phyloP scores from a whole-genome alignment of 164 flowering plant species.

The Stephania yunnanensis region DNA sequence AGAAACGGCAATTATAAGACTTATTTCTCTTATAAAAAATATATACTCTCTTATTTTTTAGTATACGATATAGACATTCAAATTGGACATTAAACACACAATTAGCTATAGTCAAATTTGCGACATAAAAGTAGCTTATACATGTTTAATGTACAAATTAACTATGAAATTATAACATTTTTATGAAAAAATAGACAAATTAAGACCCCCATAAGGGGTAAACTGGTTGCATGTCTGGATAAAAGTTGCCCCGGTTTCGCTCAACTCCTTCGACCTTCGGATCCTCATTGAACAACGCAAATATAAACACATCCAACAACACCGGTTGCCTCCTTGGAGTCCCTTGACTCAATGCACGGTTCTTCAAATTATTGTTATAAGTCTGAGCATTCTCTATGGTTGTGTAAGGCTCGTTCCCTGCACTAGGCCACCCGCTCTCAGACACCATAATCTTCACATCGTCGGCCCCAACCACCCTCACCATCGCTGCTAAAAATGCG shows the following conservation, averaged over 20 bases:
- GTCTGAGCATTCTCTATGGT: constrained; percentile 2
- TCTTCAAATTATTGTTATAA: constrained; percentile 4
- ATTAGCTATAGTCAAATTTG: no score
- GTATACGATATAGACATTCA: no score
- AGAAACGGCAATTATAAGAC: no score
- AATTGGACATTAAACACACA: no score
- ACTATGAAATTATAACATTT: no score
- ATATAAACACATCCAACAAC: neutral
- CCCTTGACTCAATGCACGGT: neutral
- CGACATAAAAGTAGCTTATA: no score
- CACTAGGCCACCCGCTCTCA: constrained; percentile 12
- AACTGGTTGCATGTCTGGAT: constrained; percentile 8
- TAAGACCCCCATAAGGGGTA: constrained; percentile 7
- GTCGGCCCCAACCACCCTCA: neutral
- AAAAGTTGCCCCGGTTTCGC: constrained; percentile 4
- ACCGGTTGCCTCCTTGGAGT: neutral
- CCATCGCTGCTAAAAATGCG: neutral
- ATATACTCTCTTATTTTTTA: no score
- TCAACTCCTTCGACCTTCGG: neutral
- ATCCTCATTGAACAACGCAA: constrained; percentile 9
- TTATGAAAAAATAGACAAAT: neutral
- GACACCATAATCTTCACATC: neutral
- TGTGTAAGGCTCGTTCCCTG: neutral
- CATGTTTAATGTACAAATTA: no score
- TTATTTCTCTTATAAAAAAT: no score